Evolutionary conservation across 306 rosid species (phyloP).

Genomic region (Trifolium fragiferum): DNA sequence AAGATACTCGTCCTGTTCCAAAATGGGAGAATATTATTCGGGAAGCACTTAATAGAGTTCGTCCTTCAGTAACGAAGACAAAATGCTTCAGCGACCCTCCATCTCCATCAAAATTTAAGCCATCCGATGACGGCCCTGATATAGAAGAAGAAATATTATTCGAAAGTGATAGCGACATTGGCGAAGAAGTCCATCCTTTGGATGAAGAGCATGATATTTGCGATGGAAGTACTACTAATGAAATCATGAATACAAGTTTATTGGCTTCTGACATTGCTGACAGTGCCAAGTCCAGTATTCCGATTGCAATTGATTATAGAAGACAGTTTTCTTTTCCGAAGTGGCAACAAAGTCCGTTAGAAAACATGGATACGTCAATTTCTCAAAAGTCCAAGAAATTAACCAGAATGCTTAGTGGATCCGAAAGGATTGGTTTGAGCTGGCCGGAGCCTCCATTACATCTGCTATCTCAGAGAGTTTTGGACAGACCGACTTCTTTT

Average conservation of each 20-base stretch:
- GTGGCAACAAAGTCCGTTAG: slow-evolving; percentile 53
- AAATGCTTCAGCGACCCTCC: slow-evolving; percentile 95
- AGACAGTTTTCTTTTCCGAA: slow-evolving; percentile 64
- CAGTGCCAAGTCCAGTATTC: slow-evolving; percentile 42
- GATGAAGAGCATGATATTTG: slow-evolving; percentile 57
- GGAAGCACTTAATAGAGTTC: slow-evolving; percentile 73
- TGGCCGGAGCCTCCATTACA: slow-evolving; percentile 96
- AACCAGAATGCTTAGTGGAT: slow-evolving; percentile 78
- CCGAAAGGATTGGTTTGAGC: slow-evolving; percentile 93
- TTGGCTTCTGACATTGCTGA: slow-evolving; percentile 50
- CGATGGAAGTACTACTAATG: slow-evolving; percentile 44
- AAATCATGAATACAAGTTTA: slow-evolving; percentile 36
- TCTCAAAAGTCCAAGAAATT: slow-evolving; percentile 58
- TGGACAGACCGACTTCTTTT: slow-evolving; percentile 76
- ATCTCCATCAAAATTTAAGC: slow-evolving; percentile 94
- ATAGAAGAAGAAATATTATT: slow-evolving; percentile 82
- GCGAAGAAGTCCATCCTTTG: slow-evolving; percentile 86
- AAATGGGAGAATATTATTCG: slow-evolving; percentile 91
- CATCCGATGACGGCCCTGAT: slow-evolving; percentile 65
- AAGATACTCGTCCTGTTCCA: slow-evolving; percentile 83
- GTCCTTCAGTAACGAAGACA: slow-evolving; percentile 56
- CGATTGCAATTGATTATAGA: slow-evolving; percentile 44
- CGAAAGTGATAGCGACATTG: slow-evolving; percentile 85
- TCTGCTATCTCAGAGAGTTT: slow-evolving; percentile 65
- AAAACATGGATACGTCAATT: slow-evolving; percentile 50